Evolutionary conservation across 2,329 filamentous ascomycete species (phyloP).

Genomic region (Cryphonectria radicalis): DNA sequence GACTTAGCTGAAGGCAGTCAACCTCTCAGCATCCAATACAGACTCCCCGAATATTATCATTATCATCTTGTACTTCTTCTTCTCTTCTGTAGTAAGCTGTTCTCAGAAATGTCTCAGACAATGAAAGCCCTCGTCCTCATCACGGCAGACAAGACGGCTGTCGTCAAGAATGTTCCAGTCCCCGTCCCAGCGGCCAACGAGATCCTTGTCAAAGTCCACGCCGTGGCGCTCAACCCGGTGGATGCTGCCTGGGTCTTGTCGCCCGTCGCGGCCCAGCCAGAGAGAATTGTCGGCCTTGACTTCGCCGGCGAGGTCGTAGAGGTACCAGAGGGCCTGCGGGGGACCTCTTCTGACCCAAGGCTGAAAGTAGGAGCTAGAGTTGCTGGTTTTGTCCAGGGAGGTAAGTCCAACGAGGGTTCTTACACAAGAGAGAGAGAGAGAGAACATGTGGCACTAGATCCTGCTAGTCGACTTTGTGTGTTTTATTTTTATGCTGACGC

Average conservation of each 20-base stretch:
- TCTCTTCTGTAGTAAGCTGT: no score
- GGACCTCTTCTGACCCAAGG: background rate
- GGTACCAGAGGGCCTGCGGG: conserved; percentile 9
- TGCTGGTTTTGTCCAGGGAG: conserved; percentile 45
- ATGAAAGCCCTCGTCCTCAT: conserved; percentile 9
- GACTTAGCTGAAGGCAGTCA: background rate
- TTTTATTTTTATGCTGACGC: background rate
- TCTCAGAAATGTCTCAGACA: background rate
- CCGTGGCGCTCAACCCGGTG: conserved; percentile 16
- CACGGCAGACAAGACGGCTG: conserved; percentile 17
- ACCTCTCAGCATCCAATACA: background rate
- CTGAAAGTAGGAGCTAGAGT: conserved; percentile 38
- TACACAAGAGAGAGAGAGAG: no score
- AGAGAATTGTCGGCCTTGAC: conserved; percentile 44
- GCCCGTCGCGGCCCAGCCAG: conserved; percentile 30
- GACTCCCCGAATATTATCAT: background rate
- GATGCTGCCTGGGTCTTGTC: background rate
- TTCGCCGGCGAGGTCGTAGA: conserved; percentile 43
- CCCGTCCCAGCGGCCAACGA: conserved; percentile 31
- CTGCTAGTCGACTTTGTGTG: background rate
- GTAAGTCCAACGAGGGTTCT: background rate
- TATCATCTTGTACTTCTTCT: no score
- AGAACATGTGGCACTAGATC: background rate
- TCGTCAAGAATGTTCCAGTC: conserved; percentile 29
- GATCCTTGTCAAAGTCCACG: conserved; percentile 34